phyloP scores from a whole-genome alignment of 257 asterid genomes.

The Salvia splendens region DNA sequence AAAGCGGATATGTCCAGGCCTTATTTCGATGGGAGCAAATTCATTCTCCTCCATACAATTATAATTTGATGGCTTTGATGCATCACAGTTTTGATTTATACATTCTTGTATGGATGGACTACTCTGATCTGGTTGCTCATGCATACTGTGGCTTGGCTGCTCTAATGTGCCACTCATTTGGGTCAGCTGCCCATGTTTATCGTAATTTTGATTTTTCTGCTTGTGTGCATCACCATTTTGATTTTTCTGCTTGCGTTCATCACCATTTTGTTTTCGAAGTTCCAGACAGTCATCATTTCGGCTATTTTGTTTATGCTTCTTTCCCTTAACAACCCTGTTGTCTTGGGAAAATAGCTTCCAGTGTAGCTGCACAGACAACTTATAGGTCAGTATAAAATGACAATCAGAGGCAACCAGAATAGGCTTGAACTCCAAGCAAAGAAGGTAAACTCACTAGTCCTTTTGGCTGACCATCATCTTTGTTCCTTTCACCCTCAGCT shows the following conservation, averaged over 20 bases:
- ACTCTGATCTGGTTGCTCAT: constrained; percentile 42
- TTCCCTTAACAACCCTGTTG: constrained; percentile 39
- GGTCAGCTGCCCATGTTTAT: constrained; percentile 36
- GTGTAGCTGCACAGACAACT: constrained; percentile 56
- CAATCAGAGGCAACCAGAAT: constrained; percentile 9
- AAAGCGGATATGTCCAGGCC: constrained; percentile 98
- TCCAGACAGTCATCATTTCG: constrained; percentile 28
- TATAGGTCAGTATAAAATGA: constrained; percentile 30
- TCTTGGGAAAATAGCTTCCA: constrained; percentile 60
- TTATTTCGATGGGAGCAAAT: constrained; percentile 69
- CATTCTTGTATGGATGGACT: constrained; percentile 29
- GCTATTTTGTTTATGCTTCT: constrained; percentile 34
- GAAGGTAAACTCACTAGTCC: constrained; percentile 64
- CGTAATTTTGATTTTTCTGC: constrained; percentile 25
- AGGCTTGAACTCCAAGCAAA: constrained; percentile 10
- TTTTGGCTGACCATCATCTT: constrained; percentile 55
- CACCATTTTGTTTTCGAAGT: constrained; percentile 41
- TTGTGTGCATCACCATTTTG: constrained; percentile 25
- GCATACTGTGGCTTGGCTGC: constrained; percentile 36
- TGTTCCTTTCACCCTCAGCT: constrained; percentile 40
- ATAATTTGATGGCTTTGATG: constrained; percentile 41
- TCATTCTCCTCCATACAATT: constrained; percentile 49
- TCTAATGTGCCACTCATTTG: constrained; percentile 42
- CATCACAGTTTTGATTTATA: constrained; percentile 39
- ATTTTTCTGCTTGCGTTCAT: constrained; percentile 22